Conservation (phyloP, 306 rosid genomes). For the Vigna angularis region DNA sequence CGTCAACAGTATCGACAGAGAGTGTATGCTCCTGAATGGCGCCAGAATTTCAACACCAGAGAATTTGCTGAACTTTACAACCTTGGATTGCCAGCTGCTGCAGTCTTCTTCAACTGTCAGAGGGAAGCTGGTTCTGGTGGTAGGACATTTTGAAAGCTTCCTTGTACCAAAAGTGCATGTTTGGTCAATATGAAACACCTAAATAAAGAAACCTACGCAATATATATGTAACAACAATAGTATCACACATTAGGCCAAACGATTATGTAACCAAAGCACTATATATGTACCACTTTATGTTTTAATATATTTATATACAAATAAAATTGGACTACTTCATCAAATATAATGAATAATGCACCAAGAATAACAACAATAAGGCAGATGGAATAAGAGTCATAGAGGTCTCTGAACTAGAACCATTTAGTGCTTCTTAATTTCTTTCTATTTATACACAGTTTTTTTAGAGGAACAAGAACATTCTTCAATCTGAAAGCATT, state of each 20-base stretch:
- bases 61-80: constrained; percentile 83
- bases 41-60: constrained; percentile 80
- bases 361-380: too few species aligned
- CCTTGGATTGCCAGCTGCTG: constrained; percentile 82
- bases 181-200: not conserved
- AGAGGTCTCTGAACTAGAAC: too few species aligned
- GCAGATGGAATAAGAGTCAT: too few species aligned
- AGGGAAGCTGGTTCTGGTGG: constrained; percentile 83
- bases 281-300: too few species aligned
- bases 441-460: too few species aligned
- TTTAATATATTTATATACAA: too few species aligned
- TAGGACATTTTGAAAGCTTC: constrained; percentile 46
- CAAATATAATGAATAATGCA: too few species aligned
- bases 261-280: not conserved
- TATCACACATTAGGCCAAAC: not conserved
- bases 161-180: not conserved
- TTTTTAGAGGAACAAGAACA: too few species aligned
- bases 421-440: too few species aligned
- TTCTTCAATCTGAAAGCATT: too few species aligned
- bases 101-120: constrained; percentile 74
- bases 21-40: constrained; percentile 87
- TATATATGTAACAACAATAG: not conserved
- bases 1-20: constrained; percentile 76
- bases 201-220: not conserved
- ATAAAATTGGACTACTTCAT: too few species aligned